Base-by-base conservation (phyloP, 352 stramenopile genomes). In the Globisporangium cylindrosporum region DNA sequence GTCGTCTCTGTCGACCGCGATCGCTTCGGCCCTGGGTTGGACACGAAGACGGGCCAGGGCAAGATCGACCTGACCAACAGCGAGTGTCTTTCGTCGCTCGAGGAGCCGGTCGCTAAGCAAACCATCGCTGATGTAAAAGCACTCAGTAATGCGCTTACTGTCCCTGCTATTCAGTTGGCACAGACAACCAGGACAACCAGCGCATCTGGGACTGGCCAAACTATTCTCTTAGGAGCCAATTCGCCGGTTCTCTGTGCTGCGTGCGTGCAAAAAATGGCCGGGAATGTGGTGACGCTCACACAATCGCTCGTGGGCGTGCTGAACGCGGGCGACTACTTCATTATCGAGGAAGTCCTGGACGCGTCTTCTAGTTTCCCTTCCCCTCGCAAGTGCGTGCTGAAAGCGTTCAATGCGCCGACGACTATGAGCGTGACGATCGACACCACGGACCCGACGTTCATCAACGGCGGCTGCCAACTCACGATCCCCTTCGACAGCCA, bases 181-280 rank as follows among this genome's bases (percentile, higher is more conserved):
- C 66, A 86, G 20, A 70, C 69, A 12, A 80, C 74, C 8, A 71
- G 55, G 10, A 68, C 73, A 7, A 34, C 58, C 0, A 62, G 24
- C 20, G 75, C 76, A 10, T 71, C 76, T 32, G 78, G 41, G 15
- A 9, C 41, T 4, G 41, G 41, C 4, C 41, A 49, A 49, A 49
- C 15, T 3, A n/a, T 15, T 15, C 63, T 82, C 32, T 63, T 86
- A 8, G 79, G 76, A 0, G 60, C 64, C 48, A 55, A 76, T 55
- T 57, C 82, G 48, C 57, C 66, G 3, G 60, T 84, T 12, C 51
- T 93, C 10, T 95, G 88, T 20, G 63, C 69, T 22, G 69, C 75
- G 0, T 95, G 88, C 20, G 82, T 80, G 2, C 88, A 93, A 61
- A 89, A 80, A 25, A 53, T 93, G 36, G 73, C 71, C 1, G 69